Base-by-base conservation (phyloP, 2,329 filamentous ascomycete genomes). In the Penicillium brasilianum region DNA sequence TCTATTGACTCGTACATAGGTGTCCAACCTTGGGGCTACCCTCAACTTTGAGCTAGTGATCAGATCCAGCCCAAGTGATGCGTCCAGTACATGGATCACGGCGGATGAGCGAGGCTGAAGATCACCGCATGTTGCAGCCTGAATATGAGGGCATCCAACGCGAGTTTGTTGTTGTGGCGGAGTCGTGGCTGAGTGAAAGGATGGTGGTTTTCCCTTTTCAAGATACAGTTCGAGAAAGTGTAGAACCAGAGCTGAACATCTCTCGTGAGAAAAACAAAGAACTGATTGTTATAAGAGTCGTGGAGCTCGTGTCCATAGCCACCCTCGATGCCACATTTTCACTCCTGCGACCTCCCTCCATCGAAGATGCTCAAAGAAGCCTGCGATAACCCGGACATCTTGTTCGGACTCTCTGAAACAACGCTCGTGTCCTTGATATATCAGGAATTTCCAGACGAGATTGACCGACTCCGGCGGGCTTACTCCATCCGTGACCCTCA, bases 401-500 rank as follows among this genome's bases (percentile, higher is more conserved):
- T 66, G 8, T 65, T 66, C 20, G 50, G 22, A 3, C 41, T 36
- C 14, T 52, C 58, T 6, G 51, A 60, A 7, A 43, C 51, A 10
- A 50, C 59, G 1, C 46, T 66, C 2, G 20, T 66, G 20, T 58
- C n/a, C 6, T 32, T 63, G 11, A 44, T 63, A 16, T 55, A 65
- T 22, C 46, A 41, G 18, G 60, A 65, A n/a, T 66, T 65, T 25
- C 54, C 60, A 3, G 10, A 37, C 4, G 64, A 66, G n/a, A 53
- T 66, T 22, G 64, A 66, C 8, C 62, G 62, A n/a, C 58, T 66
- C 8, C 59, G 41, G 14, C 50, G 60, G 22, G 64, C 64, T 20
- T 65, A 65, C 30, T 66, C 64, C 13, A 63, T 63, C 58, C 62
- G 64, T n/a, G 60, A 59, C 7, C 32, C 54, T 13, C 55, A 51